Conservation (phyloP, 768 basidiomycete species). For the Termitomyces sp. region DNA sequence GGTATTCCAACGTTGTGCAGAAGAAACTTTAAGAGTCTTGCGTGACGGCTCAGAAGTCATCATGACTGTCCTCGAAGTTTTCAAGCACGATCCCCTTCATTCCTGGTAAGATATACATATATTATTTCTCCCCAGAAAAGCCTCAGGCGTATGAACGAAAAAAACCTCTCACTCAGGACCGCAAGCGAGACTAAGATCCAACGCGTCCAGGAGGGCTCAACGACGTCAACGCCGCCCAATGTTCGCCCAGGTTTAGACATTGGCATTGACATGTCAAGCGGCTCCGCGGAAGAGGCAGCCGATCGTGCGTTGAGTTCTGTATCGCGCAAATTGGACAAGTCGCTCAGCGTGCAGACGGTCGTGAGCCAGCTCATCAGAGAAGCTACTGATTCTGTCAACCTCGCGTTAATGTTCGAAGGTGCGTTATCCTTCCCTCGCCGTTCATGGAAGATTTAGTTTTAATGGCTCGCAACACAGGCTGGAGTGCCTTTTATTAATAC, state of each 20-base stretch:
- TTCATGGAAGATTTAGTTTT: background rate
- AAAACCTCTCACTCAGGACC: constrained; percentile 44
- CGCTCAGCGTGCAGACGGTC: constrained; percentile 86
- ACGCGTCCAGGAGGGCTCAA: constrained; percentile 46
- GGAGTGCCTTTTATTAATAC: constrained; percentile 8
- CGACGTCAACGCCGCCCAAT: constrained; percentile 22
- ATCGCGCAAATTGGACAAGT: constrained; percentile 74
- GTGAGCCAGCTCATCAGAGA: constrained; percentile 91
- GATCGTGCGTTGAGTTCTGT: constrained; percentile 85
- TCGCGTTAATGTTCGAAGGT: constrained; percentile 79
- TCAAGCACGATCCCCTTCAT: constrained; percentile 94
- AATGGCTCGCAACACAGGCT: background rate
- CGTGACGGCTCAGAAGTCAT: constrained; percentile 82
- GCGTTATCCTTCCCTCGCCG: constrained; percentile 13
- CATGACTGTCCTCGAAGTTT: constrained; percentile 93
- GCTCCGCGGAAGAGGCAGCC: constrained; percentile 77
- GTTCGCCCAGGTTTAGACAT: constrained; percentile 36
- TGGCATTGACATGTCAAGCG: constrained; percentile 59
- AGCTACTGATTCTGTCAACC: constrained; percentile 72
- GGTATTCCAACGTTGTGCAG: constrained; percentile 91
- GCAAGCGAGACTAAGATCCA: constrained; percentile 73
- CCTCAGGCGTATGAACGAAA: background rate
- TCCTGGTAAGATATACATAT: constrained; percentile 64
- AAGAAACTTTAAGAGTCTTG: constrained; percentile 90
- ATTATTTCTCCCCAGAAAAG: background rate